A percentile compares a stretch with the other conserved stretches of the same genome.
phyloP scores from a whole-genome alignment of 2,329 filamentous ascomycete genomes.

The Cucurbitaria berberidis region DNA sequence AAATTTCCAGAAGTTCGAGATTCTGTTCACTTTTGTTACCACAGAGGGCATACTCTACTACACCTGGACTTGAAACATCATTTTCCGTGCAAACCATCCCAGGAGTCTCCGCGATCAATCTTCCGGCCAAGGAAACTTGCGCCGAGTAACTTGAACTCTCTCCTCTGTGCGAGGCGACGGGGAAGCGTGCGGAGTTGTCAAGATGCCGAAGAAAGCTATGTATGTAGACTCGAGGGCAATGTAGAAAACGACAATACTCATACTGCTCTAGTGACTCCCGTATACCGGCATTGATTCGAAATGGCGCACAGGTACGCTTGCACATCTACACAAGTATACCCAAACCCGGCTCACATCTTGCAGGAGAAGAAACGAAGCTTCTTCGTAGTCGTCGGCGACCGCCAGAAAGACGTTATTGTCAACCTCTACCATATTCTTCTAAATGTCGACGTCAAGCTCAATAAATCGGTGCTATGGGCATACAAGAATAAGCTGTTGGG shows the following conservation, averaged over 20 bases:
- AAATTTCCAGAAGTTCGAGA: not conserved
- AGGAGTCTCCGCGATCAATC: slow-evolving; percentile 4
- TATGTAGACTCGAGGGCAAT: slow-evolving; percentile 16
- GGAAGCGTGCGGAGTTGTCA: slow-evolving; percentile 40
- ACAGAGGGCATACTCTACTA: slow-evolving; percentile 5
- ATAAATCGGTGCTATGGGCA: slow-evolving; percentile 96
- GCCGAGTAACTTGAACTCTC: not conserved
- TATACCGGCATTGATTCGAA: slow-evolving; percentile 50
- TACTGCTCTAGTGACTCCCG: slow-evolving; percentile 39
- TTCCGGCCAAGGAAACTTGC: slow-evolving; percentile 1
- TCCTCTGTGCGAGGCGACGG: slow-evolving; percentile 29
- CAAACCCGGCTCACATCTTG: slow-evolving; percentile 17
- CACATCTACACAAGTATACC: not conserved
- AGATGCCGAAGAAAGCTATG: slow-evolving; percentile 51
- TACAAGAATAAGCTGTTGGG: slow-evolving; percentile 98
- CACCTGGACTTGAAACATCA: not conserved
- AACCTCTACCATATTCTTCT: slow-evolving; percentile 94
- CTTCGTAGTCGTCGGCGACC: slow-evolving; percentile 94
- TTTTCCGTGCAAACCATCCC: not conserved
- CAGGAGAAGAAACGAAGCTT: slow-evolving; percentile 96
- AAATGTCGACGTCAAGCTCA: slow-evolving; percentile 86
- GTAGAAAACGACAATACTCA: slow-evolving; percentile 17
- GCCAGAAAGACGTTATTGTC: slow-evolving; percentile 95
- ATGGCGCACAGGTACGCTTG: slow-evolving; percentile 45
- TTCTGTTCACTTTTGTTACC: not conserved